Conservation (phyloP, 2,329 filamentous ascomycete species). For the Chaetomiaceae sp. region DNA sequence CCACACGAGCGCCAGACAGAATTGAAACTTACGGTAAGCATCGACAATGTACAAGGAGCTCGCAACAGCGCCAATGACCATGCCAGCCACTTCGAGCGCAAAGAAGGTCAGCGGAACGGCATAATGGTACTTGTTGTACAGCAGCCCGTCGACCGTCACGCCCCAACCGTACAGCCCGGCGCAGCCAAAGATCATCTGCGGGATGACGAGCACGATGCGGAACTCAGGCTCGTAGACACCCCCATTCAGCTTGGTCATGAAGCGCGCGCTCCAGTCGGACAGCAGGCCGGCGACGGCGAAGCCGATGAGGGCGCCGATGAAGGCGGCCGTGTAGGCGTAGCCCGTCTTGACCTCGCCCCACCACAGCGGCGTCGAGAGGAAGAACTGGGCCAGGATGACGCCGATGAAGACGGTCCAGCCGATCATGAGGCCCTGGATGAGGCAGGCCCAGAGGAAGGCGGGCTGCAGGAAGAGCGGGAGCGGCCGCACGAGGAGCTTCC, state of each 20-base stretch:
- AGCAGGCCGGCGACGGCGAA: conserved; percentile 71
- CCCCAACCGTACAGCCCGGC: conserved; percentile 83
- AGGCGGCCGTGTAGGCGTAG: conserved; percentile 82
- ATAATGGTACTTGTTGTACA: conserved; percentile 58
- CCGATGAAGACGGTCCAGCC: conserved; percentile 95
- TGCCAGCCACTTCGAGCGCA: conserved; percentile 75
- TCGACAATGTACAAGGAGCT: conserved; percentile 87
- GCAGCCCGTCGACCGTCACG: conserved; percentile 61
- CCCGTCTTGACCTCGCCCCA: conserved; percentile 78
- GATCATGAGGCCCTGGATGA: conserved; percentile 86
- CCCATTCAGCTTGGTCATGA: conserved; percentile 67
- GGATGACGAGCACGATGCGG: conserved; percentile 74
- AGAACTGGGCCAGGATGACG: conserved; percentile 75
- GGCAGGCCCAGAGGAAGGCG: conserved; percentile 71
- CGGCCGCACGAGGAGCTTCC: conserved; percentile 62
- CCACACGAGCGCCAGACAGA: not conserved
- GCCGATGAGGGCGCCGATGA: conserved; percentile 75
- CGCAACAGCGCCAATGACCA: conserved; percentile 87
- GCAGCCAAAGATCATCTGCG: conserved; percentile 72
- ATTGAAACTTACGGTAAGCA: conserved; percentile 67
- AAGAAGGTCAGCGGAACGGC: conserved; percentile 77
- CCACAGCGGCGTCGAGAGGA: conserved; percentile 74
- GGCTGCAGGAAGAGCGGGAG: conserved; percentile 81
- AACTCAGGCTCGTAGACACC: conserved; percentile 93
- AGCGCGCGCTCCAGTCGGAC: conserved; percentile 66